A percentile compares a stretch with the other conserved stretches of the same genome.
Conservation (phyloP, 2,329 filamentous ascomycete species). For the Fusarium multiceps region DNA sequence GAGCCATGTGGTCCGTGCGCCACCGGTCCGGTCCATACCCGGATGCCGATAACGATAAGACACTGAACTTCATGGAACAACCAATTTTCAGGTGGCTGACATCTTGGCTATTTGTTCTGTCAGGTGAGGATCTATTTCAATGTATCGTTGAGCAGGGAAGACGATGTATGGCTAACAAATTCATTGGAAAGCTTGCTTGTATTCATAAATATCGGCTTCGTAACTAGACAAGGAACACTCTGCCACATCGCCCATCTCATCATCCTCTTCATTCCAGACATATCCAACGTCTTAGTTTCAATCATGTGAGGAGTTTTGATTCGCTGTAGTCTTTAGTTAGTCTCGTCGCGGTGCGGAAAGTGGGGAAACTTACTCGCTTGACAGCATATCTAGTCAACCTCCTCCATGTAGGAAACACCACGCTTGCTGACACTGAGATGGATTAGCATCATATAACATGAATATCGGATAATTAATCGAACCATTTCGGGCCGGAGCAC, state of each 20-base stretch:
- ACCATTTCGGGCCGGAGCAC: background rate
- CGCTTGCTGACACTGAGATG: background rate
- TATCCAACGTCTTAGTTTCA: accelerated
- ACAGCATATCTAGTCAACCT: background rate
- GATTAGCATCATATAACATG: no score
- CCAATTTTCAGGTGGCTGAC: accelerated
- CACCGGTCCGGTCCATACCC: background rate
- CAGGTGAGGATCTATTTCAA: accelerated
- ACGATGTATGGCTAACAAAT: no score
- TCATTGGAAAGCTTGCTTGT: background rate
- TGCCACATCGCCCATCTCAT: background rate
- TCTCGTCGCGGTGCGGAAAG: accelerated
- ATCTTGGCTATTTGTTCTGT: accelerated
- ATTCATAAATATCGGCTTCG: background rate
- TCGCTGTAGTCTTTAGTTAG: background rate
- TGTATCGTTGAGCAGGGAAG: no score
- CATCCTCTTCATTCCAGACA: no score
- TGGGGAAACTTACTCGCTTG: background rate
- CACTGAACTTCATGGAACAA: background rate
- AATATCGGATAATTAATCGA: accelerated
- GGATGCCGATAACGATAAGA: background rate
- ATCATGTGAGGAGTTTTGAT: accelerated
- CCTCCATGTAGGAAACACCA: background rate
- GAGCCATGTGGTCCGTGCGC: background rate
- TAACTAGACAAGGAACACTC: background rate